A percentile compares a stretch with the other conserved stretches of the same genome.
Conservation (phyloP, 2,329 filamentous ascomycete genomes). For the Xylariaceae sp. region DNA sequence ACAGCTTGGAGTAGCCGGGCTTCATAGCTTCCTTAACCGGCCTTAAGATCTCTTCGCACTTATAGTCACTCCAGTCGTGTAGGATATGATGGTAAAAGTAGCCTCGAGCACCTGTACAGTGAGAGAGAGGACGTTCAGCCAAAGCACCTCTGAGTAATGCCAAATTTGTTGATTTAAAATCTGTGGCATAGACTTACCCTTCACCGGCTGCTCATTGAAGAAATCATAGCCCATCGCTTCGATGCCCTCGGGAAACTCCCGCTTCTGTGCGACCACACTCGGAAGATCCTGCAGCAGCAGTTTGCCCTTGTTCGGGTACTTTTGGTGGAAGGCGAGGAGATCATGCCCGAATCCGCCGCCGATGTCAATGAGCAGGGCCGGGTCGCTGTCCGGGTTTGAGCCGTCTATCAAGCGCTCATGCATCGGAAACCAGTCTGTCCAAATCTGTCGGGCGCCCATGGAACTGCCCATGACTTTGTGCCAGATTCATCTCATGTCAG, state of each 20-base stretch:
- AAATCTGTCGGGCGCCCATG: conserved; percentile 36
- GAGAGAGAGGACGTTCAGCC: no score
- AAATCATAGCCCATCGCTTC: conserved; percentile 46
- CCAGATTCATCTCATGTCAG: no score
- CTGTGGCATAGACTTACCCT: conserved; percentile 36
- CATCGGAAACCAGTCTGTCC: conserved; percentile 40
- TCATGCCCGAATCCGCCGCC: conserved; percentile 42
- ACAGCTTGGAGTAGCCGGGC: conserved; percentile 43
- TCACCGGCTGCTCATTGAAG: conserved; percentile 44
- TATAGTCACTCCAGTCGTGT: conserved; percentile 47
- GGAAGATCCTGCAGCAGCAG: conserved; percentile 42
- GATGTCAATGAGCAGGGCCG: conserved; percentile 41
- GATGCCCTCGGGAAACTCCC: conserved; percentile 32
- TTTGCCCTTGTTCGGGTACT: conserved; percentile 32
- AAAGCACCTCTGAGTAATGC: no score
- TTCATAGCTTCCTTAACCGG: conserved; percentile 41
- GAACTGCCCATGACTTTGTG: conserved; percentile 39
- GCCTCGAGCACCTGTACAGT: conserved; percentile 38
- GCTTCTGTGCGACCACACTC: conserved; percentile 32
- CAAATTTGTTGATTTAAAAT: no score
- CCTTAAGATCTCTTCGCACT: conserved; percentile 43
- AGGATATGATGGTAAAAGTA: conserved; percentile 44
- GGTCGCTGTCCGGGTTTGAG: conserved; percentile 9
- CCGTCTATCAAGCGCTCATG: conserved; percentile 39
- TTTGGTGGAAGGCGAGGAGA: conserved; percentile 34